Percentiles rank a stretch among this genome's conserved stretches.
Evolutionary conservation across 352 stramenopile genomes (phyloP).

Genomic region (Phytophthora hibernalis): DNA sequence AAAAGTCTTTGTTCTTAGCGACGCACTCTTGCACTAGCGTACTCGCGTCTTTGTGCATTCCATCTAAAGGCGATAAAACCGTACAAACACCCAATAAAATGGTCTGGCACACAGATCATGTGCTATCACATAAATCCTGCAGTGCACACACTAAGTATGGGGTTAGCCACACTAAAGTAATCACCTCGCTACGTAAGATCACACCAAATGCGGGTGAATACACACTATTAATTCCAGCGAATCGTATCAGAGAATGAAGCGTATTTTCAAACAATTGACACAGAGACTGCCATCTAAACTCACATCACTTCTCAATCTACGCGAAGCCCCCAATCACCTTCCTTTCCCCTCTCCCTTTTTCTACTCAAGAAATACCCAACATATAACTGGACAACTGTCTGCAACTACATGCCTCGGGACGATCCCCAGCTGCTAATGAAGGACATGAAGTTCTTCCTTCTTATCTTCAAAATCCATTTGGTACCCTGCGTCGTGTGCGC

Average conservation of each 20-base stretch:
- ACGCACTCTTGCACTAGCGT: too few species aligned
- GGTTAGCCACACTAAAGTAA: neutral
- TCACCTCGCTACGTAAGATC: neutral
- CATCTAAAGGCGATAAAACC: too few species aligned
- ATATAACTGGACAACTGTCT: constrained; percentile 1
- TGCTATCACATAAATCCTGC: neutral
- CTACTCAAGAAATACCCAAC: too few species aligned
- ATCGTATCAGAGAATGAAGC: neutral
- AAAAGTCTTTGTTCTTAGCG: too few species aligned
- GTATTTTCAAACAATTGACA: too few species aligned
- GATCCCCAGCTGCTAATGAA: constrained; percentile 9
- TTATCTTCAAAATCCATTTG: constrained; percentile 9
- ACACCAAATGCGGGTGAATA: neutral
- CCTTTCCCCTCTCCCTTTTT: too few species aligned
- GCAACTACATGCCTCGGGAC: constrained; percentile 7
- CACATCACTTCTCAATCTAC: too few species aligned
- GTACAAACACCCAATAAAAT: too few species aligned
- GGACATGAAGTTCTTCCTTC: constrained; percentile 2
- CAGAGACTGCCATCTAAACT: too few species aligned
- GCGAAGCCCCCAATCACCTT: too few species aligned
- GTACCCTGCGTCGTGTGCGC: constrained; percentile 1
- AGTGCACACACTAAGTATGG: neutral
- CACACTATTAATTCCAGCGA: neutral
- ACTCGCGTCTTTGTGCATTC: too few species aligned
- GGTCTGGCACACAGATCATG: neutral